Evolutionary conservation across 2,329 filamentous ascomycete genomes (phyloP), one percentile per base, ranked within the genome.

Genomic region (Didymella segeticola): DNA sequence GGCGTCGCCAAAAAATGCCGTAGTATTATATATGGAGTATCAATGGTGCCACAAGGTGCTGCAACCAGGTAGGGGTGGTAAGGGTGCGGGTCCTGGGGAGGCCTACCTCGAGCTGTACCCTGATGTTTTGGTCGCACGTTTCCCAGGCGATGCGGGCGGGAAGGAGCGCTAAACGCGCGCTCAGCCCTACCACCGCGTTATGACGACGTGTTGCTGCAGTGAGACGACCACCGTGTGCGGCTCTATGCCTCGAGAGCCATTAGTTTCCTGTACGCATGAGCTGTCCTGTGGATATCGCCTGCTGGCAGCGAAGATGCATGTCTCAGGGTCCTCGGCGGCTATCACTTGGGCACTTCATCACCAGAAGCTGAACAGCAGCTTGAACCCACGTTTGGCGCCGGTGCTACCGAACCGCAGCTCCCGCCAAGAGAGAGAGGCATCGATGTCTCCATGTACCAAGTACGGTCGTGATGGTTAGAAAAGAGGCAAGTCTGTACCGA

Each of bases 61-160:
- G 57, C 43, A 54, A 58, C 58, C 54, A 39, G 66, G 57, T 61
- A 59, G 56, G 53, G 61, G 62, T 64, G 64, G 63, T 67, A 64
- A 65, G 56, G 56, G 56, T 47, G 57, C 47, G 50, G 61, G 49
- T 53, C 29, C 56, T 47, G 59, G 63, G 60, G 25, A 22, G n/a
- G 15, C 43, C 25, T 33, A 25, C 50, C 50, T 47, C 50, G 50
- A 43, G 50, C 48, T 41, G 43, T 70, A 19, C 31, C 31, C 31
- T 34, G 31, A 11, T 37, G 65, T 69, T 68, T 60, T 60, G 41
- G 43, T 41, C 20, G 52, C 43, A 56, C 63, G 59, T 62, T 43
- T 47, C 47, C 66, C 61, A 41, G 53, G 64, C 61, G 63, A 70
- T 66, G 62, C 52, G 54, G 56, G 57, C 53, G 53, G 60, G 61